These are phyloP conservation scores for Lasiosphaeris hirsuta DNA, from an alignment of 495 filamentous ascomycete species.

Conservation along the genomic window DNA sequence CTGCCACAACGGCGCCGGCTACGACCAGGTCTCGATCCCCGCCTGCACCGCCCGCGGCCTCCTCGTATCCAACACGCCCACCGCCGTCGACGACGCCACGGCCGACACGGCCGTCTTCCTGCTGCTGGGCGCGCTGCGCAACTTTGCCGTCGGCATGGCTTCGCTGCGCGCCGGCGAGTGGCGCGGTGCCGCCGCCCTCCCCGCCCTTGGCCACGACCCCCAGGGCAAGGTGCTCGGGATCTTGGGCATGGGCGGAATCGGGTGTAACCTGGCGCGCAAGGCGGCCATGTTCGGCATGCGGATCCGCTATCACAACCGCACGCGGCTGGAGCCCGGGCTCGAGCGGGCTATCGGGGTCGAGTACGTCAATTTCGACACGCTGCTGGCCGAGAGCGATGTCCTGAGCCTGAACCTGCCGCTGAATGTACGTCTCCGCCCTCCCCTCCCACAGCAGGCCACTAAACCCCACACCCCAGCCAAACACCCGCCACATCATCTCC, in stretches of 20 bases:
- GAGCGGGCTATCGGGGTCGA: conserved; percentile 57
- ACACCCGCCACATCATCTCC: conserved; percentile 65
- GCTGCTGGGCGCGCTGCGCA: conserved; percentile 70
- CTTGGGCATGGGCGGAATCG: conserved; percentile 87
- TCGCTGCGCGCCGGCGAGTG: conserved; percentile 61
- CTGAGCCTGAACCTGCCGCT: conserved; percentile 73
- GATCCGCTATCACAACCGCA: conserved; percentile 67
- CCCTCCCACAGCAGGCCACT: conserved; percentile 7
- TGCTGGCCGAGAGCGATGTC: conserved; percentile 65
- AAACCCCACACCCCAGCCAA: conserved; percentile 46
- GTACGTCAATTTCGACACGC: conserved; percentile 66
- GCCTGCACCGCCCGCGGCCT: conserved; percentile 65
- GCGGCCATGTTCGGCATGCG: conserved; percentile 62
- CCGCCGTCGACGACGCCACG: conserved; percentile 75
- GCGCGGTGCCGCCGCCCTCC: conserved; percentile 41
- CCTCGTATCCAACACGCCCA: conserved; percentile 76
- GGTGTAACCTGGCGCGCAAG: conserved; percentile 48
- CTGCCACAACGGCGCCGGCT: conserved; percentile 83
- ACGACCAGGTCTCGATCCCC: conserved; percentile 72
- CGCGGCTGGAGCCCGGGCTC: conserved; percentile 41
- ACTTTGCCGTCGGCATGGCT: conserved; percentile 62
- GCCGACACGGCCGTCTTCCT: conserved; percentile 77
- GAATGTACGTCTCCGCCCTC: conserved; percentile 50
- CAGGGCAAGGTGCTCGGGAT: conserved; percentile 72
- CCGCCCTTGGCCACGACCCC: conserved; percentile 62